Evolutionary conservation across 2,329 filamentous ascomycete genomes (phyloP), one percentile per base, ranked within the genome.

Genomic region (Colletotrichum siamense): DNA sequence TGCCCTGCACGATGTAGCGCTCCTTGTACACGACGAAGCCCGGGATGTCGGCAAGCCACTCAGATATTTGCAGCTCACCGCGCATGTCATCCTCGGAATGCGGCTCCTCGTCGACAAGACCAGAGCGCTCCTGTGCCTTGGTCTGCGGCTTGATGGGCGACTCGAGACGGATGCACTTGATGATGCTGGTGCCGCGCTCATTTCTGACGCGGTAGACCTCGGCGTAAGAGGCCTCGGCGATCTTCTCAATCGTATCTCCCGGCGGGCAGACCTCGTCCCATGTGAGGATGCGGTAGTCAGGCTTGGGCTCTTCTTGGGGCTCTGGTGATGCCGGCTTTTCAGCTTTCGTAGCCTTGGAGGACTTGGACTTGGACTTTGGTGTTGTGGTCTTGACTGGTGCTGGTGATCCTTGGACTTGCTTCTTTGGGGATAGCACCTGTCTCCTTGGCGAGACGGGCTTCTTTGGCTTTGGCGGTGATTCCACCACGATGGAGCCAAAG

Each of bases 21-120:
- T 92, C 91, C 82, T 93, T 94, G 85, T 93, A 93, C 22, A 92
- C 87, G 36, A 93, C 91, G 76, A 93, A 94, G 0, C 92, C 92
- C 0, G 92, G 91, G 15, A 93, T 89, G 76, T 92, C 91, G 22
- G 92, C 91, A 22, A 94, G 84, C 85, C 89, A 90, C 81, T 94
- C 91, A 4, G 92, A 93, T 62, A 94, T 93, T 65, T 88, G 86
- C 26, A 94, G 85, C 80, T 94, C 92, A 28, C 91, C 91, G 4
- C 88, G 83, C 34, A 93, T 85, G 79, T 91, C 90, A 2, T 86
- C 86, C 75, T 90, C 89, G 3, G 85, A 83, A 73, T 91, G 91
- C 0, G 91, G 89, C 78, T 91, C 88, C 79, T 92, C 91, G 76
- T 92, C 91, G 7, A 92, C 89, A 0, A 92, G 84, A 0, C 89